Percentiles rank a stretch among this genome's conserved stretches.
Evolutionary conservation across 495 filamentous ascomycete species (phyloP).

Genomic region (Penicillium angulare): DNA sequence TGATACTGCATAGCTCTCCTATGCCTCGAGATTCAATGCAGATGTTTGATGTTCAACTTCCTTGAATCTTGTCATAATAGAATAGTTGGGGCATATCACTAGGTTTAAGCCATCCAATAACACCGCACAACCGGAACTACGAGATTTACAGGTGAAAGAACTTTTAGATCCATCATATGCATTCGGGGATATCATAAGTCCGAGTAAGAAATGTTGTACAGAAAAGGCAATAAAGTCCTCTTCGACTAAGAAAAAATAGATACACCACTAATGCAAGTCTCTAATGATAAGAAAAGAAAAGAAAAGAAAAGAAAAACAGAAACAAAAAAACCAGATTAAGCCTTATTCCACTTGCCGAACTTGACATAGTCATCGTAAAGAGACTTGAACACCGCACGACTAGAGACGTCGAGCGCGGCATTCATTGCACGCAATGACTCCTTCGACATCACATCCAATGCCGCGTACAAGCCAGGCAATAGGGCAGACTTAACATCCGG

Average conservation of each 20-base stretch:
- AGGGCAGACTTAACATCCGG: conserved; percentile 66
- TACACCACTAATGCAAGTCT: background rate
- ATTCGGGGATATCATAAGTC: conserved; percentile 33
- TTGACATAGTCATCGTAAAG: conserved; percentile 67
- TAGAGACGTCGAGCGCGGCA: conserved; percentile 64
- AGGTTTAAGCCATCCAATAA: too few relatives aligned
- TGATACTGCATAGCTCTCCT: too few relatives aligned
- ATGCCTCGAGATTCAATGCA: too few relatives aligned
- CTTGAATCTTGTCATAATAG: too few relatives aligned
- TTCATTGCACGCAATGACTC: conserved; percentile 66
- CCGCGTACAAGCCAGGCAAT: conserved; percentile 67
- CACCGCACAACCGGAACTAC: too few relatives aligned
- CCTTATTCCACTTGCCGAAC: conserved; percentile 70
- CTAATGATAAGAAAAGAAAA: background rate
- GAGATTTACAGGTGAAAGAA: too few relatives aligned
- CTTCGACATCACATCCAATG: conserved; percentile 65
- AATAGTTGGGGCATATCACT: too few relatives aligned
- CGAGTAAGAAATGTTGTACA: conserved; percentile 20
- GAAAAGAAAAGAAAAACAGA: background rate
- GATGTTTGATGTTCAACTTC: too few relatives aligned
- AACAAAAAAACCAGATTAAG: conserved; percentile 15
- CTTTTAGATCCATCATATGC: conserved; percentile 12
- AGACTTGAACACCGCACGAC: conserved; percentile 67
- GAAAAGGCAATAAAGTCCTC: conserved; percentile 2
- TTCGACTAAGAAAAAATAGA: conserved; percentile 2